Evolutionary conservation across 805 yeast species (phyloP), one percentile per base, ranked within the genome.

Genomic region (Wickerhamiella lipophila): DNA sequence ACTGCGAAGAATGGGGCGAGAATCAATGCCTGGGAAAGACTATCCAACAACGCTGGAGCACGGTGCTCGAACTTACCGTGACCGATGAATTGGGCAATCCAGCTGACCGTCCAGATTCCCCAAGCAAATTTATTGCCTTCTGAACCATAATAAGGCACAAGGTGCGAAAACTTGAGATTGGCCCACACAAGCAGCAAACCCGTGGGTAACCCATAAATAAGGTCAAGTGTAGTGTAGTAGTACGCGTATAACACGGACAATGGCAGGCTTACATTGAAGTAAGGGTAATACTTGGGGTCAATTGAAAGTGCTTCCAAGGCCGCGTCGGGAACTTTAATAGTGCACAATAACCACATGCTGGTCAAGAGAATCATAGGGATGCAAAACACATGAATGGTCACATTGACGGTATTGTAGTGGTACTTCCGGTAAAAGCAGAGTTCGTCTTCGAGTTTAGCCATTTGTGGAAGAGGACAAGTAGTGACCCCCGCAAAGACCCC

Each of bases 1-100:
- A 79, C 68, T 3, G 87, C 94, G 61, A 89, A 88, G 59, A 76
- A 86, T 1, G 97, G 97, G 0, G 97, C 97, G 53, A 88, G 68
- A 0, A 89, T 86, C 16, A 89, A 62, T 3, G 96, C 92, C 60
- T 87, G 96, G 4, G 80, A 66, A 41, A 86, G 67, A 60, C 81
- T 88, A 58, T 88, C 95, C 36, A 85, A 62, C 47, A 89, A 64
- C 0, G 97, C 96, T 0, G 98, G 98, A 0, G 87, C 83, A 38
- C 85, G 71, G 52, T 71, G 72, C 60, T 89, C 98, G 59, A 78
- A 83, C 9, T 74, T 70, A 1, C 83, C 89, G 61, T 92, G 97
- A 3, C 96, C 96, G 45, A 81, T 70, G 63, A 89, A 87, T 59
- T 92, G 97, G 6, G 77, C 78, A 13, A 78, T 58, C 97, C 98